Percentiles rank a stretch among this genome's conserved stretches.
Evolutionary conservation across 1,284 basidiomycete genomes (phyloP).

Genomic region (Trichosporon asahii): DNA sequence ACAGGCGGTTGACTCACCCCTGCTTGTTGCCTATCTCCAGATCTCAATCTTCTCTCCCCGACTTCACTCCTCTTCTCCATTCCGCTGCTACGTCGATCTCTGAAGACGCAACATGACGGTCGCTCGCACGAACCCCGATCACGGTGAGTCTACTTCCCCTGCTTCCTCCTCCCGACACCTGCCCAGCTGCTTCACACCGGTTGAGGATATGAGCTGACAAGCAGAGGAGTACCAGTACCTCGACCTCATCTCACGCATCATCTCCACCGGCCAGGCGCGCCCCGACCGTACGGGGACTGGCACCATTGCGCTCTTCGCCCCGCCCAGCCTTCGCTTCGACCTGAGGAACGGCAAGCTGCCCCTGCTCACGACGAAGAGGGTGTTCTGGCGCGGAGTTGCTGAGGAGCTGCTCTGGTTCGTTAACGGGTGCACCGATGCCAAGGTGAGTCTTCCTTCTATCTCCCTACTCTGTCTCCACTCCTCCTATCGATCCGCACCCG

Average conservation of each 20-base stretch:
- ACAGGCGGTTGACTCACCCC: not conserved
- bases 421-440: slow-evolving; percentile 75
- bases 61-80: too few relatives aligned
- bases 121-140: slow-evolving; percentile 33
- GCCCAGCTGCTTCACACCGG: too few relatives aligned
- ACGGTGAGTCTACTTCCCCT: slow-evolving; percentile 27
- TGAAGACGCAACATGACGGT: slow-evolving; percentile 13
- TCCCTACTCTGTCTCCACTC: too few relatives aligned
- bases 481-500: too few relatives aligned
- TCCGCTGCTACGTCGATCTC: too few relatives aligned
- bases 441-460: not conserved
- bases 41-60: not conserved
- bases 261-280: slow-evolving; percentile 69
- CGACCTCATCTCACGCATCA: slow-evolving; percentile 68
- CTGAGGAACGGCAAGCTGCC: slow-evolving; percentile 71
- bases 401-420: slow-evolving; percentile 98
- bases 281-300: slow-evolving; percentile 91
- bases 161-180: too few relatives aligned
- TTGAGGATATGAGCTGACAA: slow-evolving; percentile 17
- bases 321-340: slow-evolving; percentile 80
- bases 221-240: slow-evolving; percentile 82
- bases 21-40: not conserved
- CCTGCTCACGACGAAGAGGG: slow-evolving; percentile 90
- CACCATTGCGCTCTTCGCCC: slow-evolving; percentile 84
- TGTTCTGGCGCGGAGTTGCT: slow-evolving; percentile 84